Evolutionary conservation across 2,329 filamentous ascomycete genomes (phyloP).

Genomic region (Paecilomyces sp.): DNA sequence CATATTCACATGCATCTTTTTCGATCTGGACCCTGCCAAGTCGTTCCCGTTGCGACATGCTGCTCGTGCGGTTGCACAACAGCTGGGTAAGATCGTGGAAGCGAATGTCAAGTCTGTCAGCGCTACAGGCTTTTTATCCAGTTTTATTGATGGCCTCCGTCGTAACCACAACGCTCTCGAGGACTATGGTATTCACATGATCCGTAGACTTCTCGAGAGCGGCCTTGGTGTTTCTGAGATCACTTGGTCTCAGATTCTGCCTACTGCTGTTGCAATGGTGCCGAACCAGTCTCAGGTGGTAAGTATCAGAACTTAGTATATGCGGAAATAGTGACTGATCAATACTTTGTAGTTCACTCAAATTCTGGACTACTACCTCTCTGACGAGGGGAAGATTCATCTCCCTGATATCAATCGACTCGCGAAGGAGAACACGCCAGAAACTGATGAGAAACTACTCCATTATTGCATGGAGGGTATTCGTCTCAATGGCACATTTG

Average conservation of each 20-base stretch:
- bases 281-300: slow-evolving; percentile 64
- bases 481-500: slow-evolving; percentile 58
- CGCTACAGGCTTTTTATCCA: slow-evolving; percentile 49
- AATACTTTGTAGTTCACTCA: slow-evolving; percentile 54
- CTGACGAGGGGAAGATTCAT: slow-evolving; percentile 48
- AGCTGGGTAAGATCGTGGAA: slow-evolving; percentile 58
- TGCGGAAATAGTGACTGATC: not conserved
- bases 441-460: slow-evolving; percentile 57
- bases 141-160: slow-evolving; percentile 40
- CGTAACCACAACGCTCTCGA: slow-evolving; percentile 51
- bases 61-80: slow-evolving; percentile 49
- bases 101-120: slow-evolving; percentile 57
- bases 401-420: slow-evolving; percentile 55
- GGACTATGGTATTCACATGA: slow-evolving; percentile 58
- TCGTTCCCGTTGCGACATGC: slow-evolving; percentile 58
- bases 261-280: slow-evolving; percentile 59
- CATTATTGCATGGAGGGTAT: slow-evolving; percentile 67
- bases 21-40: slow-evolving; percentile 59
- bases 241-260: slow-evolving; percentile 63
- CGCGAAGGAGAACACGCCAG: slow-evolving; percentile 48
- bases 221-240: slow-evolving; percentile 60
- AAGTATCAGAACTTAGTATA: slow-evolving; percentile 30
- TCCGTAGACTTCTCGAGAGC: slow-evolving; percentile 57
- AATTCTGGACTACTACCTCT: slow-evolving; percentile 66
- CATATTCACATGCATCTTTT: slow-evolving; percentile 60